A percentile compares a stretch with the other conserved stretches of the same genome.
Conservation (phyloP, 2,329 filamentous ascomycete genomes). For the Aspergillus ruber region DNA sequence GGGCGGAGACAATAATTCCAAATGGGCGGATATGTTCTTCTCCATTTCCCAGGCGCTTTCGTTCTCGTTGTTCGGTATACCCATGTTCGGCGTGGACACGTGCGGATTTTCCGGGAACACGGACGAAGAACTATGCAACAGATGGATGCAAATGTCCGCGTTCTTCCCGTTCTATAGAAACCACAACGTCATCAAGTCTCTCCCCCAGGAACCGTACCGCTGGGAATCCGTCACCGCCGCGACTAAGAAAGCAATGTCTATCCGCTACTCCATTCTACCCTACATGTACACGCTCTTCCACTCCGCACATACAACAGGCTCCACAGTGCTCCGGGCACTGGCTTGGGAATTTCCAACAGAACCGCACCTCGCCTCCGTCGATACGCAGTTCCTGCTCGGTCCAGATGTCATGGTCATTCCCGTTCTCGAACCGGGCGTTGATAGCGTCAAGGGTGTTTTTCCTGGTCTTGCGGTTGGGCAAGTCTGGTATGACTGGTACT, state of each 20-base stretch:
- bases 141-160: conserved; percentile 67
- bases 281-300: conserved; percentile 73
- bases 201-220: conserved; percentile 63
- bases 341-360: conserved; percentile 70
- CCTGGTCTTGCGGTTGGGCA: conserved; percentile 56
- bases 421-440: conserved; percentile 55
- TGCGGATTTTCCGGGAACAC: conserved; percentile 65
- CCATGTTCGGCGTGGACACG: conserved; percentile 68
- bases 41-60: conserved; percentile 71
- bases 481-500: conserved; percentile 77
- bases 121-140: conserved; percentile 62
- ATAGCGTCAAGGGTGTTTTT: conserved; percentile 62
- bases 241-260: conserved; percentile 59
- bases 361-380: conserved; percentile 58
- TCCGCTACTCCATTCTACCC: conserved; percentile 64
- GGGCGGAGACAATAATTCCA: conserved; percentile 68
- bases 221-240: conserved; percentile 63
- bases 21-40: conserved; percentile 68
- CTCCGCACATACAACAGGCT: conserved; percentile 57
- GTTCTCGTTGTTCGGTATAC: conserved; percentile 68
- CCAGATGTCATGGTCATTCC: conserved; percentile 60
- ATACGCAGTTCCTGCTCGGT: conserved; percentile 68
- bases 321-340: conserved; percentile 66
- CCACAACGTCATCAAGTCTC: conserved; percentile 59
- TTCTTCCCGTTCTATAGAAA: conserved; percentile 77